Conservation (phyloP, 2,329 filamentous ascomycete species). For the Apiospora saccharicola region DNA sequence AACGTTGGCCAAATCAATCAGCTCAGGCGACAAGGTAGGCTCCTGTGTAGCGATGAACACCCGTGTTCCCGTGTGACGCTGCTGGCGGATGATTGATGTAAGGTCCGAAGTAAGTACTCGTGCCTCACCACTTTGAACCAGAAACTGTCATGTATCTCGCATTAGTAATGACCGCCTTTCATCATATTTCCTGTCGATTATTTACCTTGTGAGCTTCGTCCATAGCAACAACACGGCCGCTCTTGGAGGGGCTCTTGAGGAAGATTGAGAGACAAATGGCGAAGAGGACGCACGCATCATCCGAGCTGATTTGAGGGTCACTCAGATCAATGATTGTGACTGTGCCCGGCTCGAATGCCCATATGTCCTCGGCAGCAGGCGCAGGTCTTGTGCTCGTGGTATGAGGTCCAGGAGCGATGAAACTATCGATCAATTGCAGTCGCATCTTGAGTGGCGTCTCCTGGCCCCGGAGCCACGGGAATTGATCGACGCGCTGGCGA, state of each 20-base stretch:
- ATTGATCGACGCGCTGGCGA: conserved; percentile 40
- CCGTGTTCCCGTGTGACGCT: conserved; percentile 35
- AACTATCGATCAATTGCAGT: conserved; percentile 58
- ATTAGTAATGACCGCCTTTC: not conserved
- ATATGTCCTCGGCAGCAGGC: conserved; percentile 29
- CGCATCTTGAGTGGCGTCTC: conserved; percentile 52
- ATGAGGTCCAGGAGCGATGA: conserved; percentile 46
- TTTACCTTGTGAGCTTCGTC: conserved; percentile 67
- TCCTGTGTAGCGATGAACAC: conserved; percentile 37
- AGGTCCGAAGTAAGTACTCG: conserved; percentile 32
- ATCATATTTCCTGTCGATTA: conserved; percentile 34
- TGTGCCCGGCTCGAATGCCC: conserved; percentile 47
- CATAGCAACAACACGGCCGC: conserved; percentile 58
- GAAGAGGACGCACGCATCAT: conserved; percentile 63
- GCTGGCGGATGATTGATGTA: conserved; percentile 34
- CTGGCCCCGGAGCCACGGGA: conserved; percentile 48
- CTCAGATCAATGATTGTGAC: conserved; percentile 66
- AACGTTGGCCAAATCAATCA: conserved; percentile 35
- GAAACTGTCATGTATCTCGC: conserved; percentile 29
- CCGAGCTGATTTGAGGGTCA: conserved; percentile 60
- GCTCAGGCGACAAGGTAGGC: conserved; percentile 34
- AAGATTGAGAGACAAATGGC: conserved; percentile 60
- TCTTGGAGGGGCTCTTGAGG: conserved; percentile 44
- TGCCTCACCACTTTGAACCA: conserved; percentile 31
- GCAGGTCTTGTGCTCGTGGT: conserved; percentile 29